These are phyloP conservation scores for Salix koriyanagi DNA, from an alignment of 345 rosid species.

Conservation along the genomic window DNA sequence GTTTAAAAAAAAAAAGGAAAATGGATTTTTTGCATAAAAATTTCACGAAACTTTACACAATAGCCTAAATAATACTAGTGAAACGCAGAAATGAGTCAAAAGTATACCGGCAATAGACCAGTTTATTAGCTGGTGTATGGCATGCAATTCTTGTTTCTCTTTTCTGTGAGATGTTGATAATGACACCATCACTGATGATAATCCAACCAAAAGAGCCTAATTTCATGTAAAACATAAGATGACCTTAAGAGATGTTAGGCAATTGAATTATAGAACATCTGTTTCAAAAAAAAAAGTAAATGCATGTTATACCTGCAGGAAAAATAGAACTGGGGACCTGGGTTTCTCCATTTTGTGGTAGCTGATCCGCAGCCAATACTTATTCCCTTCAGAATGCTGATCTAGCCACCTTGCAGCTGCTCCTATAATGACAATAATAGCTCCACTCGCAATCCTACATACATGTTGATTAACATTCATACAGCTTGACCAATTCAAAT, in stretches of 20 bases:
- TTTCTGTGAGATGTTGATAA: slow-evolving; percentile 81
- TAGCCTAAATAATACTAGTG: background rate
- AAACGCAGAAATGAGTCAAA: slow-evolving; percentile 5
- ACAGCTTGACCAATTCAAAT: slow-evolving; percentile 20
- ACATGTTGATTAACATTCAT: slow-evolving; percentile 12
- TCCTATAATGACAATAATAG: slow-evolving; percentile 56
- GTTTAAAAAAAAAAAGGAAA: background rate
- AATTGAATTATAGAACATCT: background rate
- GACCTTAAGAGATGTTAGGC: background rate
- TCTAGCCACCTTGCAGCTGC: slow-evolving; percentile 72
- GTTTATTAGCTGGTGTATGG: slow-evolving; percentile 71
- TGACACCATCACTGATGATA: slow-evolving; percentile 71
- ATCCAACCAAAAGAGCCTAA: slow-evolving; percentile 74
- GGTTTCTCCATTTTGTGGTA: slow-evolving; percentile 39
- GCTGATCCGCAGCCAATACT: slow-evolving; percentile 65
- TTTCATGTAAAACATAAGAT: slow-evolving; percentile 17
- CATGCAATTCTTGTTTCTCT: slow-evolving; percentile 75
- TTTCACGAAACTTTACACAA: background rate
- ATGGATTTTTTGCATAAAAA: background rate
- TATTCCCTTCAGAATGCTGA: slow-evolving; percentile 59
- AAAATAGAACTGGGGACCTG: slow-evolving; percentile 54
- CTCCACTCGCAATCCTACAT: slow-evolving; percentile 76
- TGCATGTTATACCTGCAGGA: slow-evolving; percentile 51
- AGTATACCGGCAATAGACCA: slow-evolving; percentile 74
- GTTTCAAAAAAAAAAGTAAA: slow-evolving; percentile 10